Base-by-base conservation (phyloP, 305 asterid species). In the Caryopteris hybrid region DNA sequence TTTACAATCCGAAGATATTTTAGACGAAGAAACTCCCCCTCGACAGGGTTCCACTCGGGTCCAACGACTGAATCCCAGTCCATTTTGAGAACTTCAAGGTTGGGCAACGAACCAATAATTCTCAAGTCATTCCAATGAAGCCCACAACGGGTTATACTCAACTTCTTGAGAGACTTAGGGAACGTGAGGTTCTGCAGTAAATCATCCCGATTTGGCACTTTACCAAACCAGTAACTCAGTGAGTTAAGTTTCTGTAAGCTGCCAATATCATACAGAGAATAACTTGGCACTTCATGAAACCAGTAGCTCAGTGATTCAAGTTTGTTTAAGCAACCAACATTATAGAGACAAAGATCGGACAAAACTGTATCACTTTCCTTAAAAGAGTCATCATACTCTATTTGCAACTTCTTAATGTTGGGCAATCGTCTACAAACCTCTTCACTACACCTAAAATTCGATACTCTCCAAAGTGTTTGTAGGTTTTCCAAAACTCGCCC, bases 81-180 rank as follows among this genome's bases (percentile, higher is more conserved):
- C 33, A 66, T 9, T 34, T 66, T 52, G 43, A 66, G 62, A 10
- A 53, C 71, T 66, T 66, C 63, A 23, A n/a, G n/a, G n/a, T n/a
- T n/a, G n/a, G n/a, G n/a, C n/a, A n/a, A n/a, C n/a, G n/a, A n/a
- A n/a, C n/a, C 71, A 52, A 66, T 8, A 7, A 9, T 8, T 9
- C 41, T 14, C 53, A 66, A 22, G 46, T 66, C 53, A 1, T 12
- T 47, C 71, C 63, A 66, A 7, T 1, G 2, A 9, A 66, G 52
- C 22, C 18, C 29, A 9, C 53, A 39, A 16, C 0, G 8, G 4
- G 4, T 11, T 18, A 66, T 22, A 1, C 42, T 52, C 42, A 66
- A 23, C 63, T 42, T 66, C 20, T 53, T 38, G 13, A 66, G 71
- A 0, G 61, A 46, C 8, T 36, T 14, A n/a, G n/a, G n/a, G n/a